Evolutionary conservation across 2,329 filamentous ascomycete species (phyloP).

Genomic region (Cercospora citrullina): DNA sequence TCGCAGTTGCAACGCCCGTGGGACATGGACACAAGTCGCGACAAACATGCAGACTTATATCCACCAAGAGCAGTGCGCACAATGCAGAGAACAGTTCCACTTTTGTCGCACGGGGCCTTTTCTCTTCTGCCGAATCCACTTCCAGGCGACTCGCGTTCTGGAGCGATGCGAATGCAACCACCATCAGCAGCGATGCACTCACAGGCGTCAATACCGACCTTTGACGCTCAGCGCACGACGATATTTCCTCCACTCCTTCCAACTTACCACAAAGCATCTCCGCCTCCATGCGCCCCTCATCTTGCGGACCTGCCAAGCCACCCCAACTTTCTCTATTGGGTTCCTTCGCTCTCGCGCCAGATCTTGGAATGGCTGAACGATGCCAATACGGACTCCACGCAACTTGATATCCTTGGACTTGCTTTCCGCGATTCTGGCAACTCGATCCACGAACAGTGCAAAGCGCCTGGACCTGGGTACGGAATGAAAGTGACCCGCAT

Average conservation of each 20-base stretch:
- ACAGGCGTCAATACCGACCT: not conserved
- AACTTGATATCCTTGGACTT: not conserved
- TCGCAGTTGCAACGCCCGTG: not conserved
- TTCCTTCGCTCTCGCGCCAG: not conserved
- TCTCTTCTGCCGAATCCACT: not conserved
- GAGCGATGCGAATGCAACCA: not conserved
- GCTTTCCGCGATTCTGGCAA: not conserved
- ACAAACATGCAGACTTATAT: not conserved
- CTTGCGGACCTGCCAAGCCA: not conserved
- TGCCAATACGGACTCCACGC: not conserved
- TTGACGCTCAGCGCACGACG: not conserved
- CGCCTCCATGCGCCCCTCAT: not conserved
- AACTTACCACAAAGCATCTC: conserved; percentile 6
- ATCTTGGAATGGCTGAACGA: conserved; percentile 7
- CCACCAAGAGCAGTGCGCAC: not conserved
- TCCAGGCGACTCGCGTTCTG: not conserved
- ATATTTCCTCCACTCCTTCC: conserved; percentile 8
- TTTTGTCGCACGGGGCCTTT: not conserved
- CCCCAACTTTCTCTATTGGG: not conserved
- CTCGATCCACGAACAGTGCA: not conserved
- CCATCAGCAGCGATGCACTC: not conserved
- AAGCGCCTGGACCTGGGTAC: not conserved
- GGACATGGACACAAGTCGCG: not conserved
- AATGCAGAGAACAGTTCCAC: not conserved
- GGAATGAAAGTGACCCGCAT: conserved; percentile 6